Conservation (phyloP, 257 asterid genomes). For the Phtheirospermum japonicum region DNA sequence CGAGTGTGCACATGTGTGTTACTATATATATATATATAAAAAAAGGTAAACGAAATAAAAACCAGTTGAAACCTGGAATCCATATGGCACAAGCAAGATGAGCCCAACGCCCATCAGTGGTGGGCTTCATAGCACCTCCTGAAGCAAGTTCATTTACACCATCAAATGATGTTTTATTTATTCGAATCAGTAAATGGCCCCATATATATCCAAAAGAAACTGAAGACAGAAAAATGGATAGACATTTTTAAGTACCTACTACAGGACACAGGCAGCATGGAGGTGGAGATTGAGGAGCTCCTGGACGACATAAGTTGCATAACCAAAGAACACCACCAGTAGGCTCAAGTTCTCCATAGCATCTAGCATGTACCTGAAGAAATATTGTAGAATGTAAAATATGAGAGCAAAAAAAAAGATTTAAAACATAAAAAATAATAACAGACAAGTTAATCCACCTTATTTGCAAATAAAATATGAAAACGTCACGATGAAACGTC, state of each 20-base stretch:
- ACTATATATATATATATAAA: background rate
- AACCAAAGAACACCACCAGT: slow-evolving; percentile 87
- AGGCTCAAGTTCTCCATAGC: slow-evolving; percentile 93
- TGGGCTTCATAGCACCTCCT: slow-evolving; percentile 99
- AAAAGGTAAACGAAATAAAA: background rate
- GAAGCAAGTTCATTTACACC: slow-evolving; percentile 30
- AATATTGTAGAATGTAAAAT: slow-evolving; percentile 23
- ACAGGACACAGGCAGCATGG: slow-evolving; percentile 94
- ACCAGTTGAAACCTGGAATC: slow-evolving; percentile 77
- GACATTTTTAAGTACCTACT: slow-evolving; percentile 48
- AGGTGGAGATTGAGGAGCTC: slow-evolving; percentile 79
- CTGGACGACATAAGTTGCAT: slow-evolving; percentile 97
- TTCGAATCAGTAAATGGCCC: slow-evolving; percentile 19
- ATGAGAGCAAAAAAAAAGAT: slow-evolving; percentile 6
- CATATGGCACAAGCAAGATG: slow-evolving; percentile 99
- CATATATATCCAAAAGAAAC: slow-evolving; percentile 27
- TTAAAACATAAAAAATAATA: background rate
- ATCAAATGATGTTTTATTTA: slow-evolving; percentile 21
- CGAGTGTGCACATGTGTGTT: background rate
- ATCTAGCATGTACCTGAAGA: slow-evolving; percentile 94
- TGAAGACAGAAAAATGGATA: slow-evolving; percentile 19
- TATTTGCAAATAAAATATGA: background rate
- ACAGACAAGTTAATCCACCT: background rate
- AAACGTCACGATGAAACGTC: slow-evolving; percentile 14
- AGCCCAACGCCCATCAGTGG: slow-evolving; percentile 99